Evolutionary conservation across 805 yeast genomes (phyloP).

Genomic region (Wickerhamomyces chaumierensis): DNA sequence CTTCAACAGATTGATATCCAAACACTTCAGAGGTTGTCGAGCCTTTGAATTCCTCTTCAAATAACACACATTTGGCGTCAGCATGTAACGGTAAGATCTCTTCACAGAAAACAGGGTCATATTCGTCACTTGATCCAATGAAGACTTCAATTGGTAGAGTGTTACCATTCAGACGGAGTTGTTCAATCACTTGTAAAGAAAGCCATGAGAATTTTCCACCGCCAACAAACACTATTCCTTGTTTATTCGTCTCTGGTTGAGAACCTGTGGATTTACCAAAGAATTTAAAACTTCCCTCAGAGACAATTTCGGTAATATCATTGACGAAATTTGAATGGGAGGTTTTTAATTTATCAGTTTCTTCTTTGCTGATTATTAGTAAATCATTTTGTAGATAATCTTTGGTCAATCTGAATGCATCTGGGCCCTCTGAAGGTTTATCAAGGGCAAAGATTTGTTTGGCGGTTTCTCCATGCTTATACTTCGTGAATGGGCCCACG

Average conservation of each 20-base stretch:
- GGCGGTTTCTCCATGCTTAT: no score
- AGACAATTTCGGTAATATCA: no score
- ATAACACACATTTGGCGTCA: not conserved
- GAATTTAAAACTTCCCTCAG: no score
- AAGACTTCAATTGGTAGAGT: constrained; percentile 61
- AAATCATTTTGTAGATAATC: no score
- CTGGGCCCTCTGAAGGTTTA: no score
- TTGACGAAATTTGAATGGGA: no score
- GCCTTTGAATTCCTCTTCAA: constrained; percentile 18
- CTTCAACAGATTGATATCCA: constrained; percentile 14
- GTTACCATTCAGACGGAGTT: constrained; percentile 52
- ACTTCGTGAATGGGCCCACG: no score
- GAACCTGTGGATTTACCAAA: no score
- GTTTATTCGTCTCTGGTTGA: not conserved
- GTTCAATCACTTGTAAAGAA: constrained; percentile 48
- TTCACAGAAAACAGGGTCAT: constrained; percentile 57
- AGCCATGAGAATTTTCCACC: constrained; percentile 71
- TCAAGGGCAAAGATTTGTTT: no score
- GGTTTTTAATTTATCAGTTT: no score
- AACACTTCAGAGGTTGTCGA: constrained; percentile 30
- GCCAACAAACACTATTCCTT: constrained; percentile 60
- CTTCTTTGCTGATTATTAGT: no score
- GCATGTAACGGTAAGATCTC: constrained; percentile 34
- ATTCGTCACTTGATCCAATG: constrained; percentile 52
- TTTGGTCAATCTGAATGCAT: no score